Conservation (phyloP, 768 basidiomycete genomes). For the Crepidotus variabilis region DNA sequence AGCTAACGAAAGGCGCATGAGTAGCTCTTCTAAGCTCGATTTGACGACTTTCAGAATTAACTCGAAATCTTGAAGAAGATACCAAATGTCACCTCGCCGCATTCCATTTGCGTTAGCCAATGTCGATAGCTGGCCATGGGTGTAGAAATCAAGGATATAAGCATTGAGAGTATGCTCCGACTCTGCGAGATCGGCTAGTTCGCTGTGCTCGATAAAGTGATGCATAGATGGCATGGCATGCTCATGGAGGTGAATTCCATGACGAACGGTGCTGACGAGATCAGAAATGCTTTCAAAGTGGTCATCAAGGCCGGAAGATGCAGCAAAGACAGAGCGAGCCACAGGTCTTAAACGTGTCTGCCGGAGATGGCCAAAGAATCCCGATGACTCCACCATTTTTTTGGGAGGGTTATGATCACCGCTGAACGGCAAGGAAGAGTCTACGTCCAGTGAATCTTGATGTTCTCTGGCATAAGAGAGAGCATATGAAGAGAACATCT, state of each 20-base stretch:
- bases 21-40: too few relatives aligned
- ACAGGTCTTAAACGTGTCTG: slow-evolving; percentile 32
- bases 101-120: slow-evolving; percentile 54
- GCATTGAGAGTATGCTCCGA: slow-evolving; percentile 44
- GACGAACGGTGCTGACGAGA: slow-evolving; percentile 45
- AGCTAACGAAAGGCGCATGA: too few relatives aligned
- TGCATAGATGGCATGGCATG: slow-evolving; percentile 57
- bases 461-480: too few relatives aligned
- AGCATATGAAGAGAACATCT: too few relatives aligned
- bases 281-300: slow-evolving; percentile 47
- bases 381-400: slow-evolving; percentile 39
- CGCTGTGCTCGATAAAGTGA: slow-evolving; percentile 20
- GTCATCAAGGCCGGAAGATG: slow-evolving; percentile 65
- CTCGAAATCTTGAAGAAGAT: too few relatives aligned
- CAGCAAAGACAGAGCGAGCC: slow-evolving; percentile 60
- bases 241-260: slow-evolving; percentile 52
- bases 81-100: slow-evolving; percentile 59
- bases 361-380: slow-evolving; percentile 34
- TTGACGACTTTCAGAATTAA: not conserved
- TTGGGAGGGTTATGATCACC: slow-evolving; percentile 22
- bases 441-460: too few relatives aligned
- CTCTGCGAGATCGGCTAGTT: slow-evolving; percentile 5
- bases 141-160: slow-evolving; percentile 66
- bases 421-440: too few relatives aligned
- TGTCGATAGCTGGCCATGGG: slow-evolving; percentile 53